These are phyloP conservation scores for Vanderwaltozyma polyspora DNA, from an alignment of 805 yeast species.

Conservation along the genomic window DNA sequence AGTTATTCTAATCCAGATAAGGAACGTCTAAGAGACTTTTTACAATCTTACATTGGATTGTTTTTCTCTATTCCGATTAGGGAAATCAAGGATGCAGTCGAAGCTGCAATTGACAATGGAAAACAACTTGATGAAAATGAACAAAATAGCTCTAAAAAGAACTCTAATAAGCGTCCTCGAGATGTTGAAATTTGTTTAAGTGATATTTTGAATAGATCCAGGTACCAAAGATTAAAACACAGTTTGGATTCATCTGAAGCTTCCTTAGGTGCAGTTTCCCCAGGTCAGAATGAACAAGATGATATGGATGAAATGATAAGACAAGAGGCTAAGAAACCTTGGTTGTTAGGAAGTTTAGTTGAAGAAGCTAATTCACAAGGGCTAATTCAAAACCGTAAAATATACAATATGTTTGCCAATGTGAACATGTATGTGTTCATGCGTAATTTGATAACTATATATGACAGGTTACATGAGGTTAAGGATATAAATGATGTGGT, in stretches of 20 bases:
- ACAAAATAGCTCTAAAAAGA: no score
- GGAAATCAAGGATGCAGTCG: slow-evolving; percentile 33
- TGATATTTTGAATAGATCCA: slow-evolving; percentile 25
- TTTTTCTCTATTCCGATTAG: slow-evolving; percentile 56
- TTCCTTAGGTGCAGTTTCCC: slow-evolving; percentile 13
- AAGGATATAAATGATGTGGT: slow-evolving; percentile 63
- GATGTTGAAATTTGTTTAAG: slow-evolving; percentile 15
- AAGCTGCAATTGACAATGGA: slow-evolving; percentile 14
- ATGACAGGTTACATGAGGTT: slow-evolving; percentile 68
- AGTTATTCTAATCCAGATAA: slow-evolving; percentile 73
- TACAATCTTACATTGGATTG: slow-evolving; percentile 56
- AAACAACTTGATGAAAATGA: slow-evolving; percentile 9
- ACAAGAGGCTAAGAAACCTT: slow-evolving; percentile 24
- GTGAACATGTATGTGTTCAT: slow-evolving; percentile 81
- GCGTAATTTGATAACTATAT: slow-evolving; percentile 73
- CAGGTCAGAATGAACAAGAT: slow-evolving; percentile 18
- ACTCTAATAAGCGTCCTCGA: slow-evolving; percentile 25
- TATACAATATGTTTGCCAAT: slow-evolving; percentile 75
- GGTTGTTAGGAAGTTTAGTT: slow-evolving; percentile 26
- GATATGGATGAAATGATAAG: slow-evolving; percentile 22
- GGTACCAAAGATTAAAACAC: slow-evolving; percentile 29
- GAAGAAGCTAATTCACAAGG: slow-evolving; percentile 25
- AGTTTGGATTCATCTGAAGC: slow-evolving; percentile 11
- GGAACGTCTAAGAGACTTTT: slow-evolving; percentile 59
- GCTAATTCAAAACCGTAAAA: slow-evolving; percentile 33